Conservation (phyloP, 2,329 filamentous ascomycete genomes). For the Pseudogymnoascus sp. region DNA sequence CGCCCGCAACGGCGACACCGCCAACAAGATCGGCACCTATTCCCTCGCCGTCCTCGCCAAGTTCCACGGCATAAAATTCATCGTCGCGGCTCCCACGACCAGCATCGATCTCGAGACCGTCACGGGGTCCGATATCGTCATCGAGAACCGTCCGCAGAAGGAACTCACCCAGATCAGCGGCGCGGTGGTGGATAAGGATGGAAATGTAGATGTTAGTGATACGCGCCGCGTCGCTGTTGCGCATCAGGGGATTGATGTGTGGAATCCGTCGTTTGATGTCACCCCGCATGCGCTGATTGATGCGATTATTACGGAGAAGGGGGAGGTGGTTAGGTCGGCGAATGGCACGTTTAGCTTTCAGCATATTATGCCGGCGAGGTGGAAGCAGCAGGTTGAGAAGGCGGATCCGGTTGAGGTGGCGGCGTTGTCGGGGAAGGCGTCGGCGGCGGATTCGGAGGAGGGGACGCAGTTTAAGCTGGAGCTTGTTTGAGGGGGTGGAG, state of each 20-base stretch:
- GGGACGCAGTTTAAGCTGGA: constrained; percentile 18
- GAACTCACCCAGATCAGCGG: constrained; percentile 84
- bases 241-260: constrained; percentile 67
- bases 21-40: constrained; percentile 98
- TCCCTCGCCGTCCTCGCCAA: constrained; percentile 81
- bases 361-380: constrained; percentile 46
- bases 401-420: constrained; percentile 1
- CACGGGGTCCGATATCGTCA: constrained; percentile 71
- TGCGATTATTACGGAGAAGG: constrained; percentile 86
- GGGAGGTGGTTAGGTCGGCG: constrained; percentile 68
- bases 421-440: neutral
- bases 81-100: constrained; percentile 89
- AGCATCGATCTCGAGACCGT: constrained; percentile 81
- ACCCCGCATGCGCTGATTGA: constrained; percentile 86
- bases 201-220: constrained; percentile 51
- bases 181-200: constrained; percentile 56
- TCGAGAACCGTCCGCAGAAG: constrained; percentile 73
- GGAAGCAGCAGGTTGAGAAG: constrained; percentile 28
- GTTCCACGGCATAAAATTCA: constrained; percentile 83
- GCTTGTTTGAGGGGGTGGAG: neutral
- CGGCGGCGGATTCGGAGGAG: constrained; percentile 13
- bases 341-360: constrained; percentile 62
- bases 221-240: constrained; percentile 73
- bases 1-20: constrained; percentile 92
- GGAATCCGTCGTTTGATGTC: constrained; percentile 97